Evolutionary conservation across 1,284 basidiomycete species (phyloP).

Genomic region (Cutaneotrichosporon cutaneum): DNA sequence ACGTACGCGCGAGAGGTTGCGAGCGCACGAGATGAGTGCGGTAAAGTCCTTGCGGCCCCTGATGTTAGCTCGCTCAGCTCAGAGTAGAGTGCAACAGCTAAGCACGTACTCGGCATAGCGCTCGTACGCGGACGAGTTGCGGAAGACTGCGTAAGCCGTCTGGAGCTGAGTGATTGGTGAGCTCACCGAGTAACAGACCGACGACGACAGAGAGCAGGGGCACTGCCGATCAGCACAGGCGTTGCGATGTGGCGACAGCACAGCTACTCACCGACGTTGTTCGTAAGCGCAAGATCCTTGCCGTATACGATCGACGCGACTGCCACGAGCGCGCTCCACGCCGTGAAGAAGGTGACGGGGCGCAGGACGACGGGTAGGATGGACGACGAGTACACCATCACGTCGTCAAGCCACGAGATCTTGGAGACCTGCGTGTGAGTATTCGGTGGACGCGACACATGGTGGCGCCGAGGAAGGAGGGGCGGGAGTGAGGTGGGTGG

Average conservation of each 20-base stretch:
- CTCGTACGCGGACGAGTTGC: slow-evolving; percentile 52
- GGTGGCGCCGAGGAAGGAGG: no score
- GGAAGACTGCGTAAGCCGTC: slow-evolving; percentile 72
- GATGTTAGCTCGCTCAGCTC: slow-evolving; percentile 34
- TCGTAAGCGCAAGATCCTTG: slow-evolving; percentile 45
- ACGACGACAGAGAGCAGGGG: slow-evolving; percentile 87
- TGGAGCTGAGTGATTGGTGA: slow-evolving; percentile 13
- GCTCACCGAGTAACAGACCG: slow-evolving; percentile 52
- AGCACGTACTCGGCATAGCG: slow-evolving; percentile 47
- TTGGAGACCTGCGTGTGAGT: slow-evolving; percentile 48
- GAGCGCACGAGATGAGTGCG: slow-evolving; percentile 54
- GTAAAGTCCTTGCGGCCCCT: slow-evolving; percentile 78
- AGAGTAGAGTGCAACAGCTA: slow-evolving; percentile 62
- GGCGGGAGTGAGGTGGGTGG: no score
- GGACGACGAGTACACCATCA: slow-evolving; percentile 63
- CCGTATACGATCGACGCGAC: slow-evolving; percentile 39
- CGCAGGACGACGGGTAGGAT: slow-evolving; percentile 59
- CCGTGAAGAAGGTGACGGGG: slow-evolving; percentile 76
- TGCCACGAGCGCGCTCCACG: slow-evolving; percentile 62
- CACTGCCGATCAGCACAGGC: slow-evolving; percentile 49
- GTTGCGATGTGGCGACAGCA: not conserved
- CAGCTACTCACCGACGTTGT: slow-evolving; percentile 46
- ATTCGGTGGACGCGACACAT: not conserved
- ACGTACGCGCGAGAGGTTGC: slow-evolving; percentile 60
- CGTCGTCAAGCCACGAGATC: slow-evolving; percentile 88